phyloP scores from a whole-genome alignment of 768 basidiomycete species.

The Dendrothele bispora region DNA sequence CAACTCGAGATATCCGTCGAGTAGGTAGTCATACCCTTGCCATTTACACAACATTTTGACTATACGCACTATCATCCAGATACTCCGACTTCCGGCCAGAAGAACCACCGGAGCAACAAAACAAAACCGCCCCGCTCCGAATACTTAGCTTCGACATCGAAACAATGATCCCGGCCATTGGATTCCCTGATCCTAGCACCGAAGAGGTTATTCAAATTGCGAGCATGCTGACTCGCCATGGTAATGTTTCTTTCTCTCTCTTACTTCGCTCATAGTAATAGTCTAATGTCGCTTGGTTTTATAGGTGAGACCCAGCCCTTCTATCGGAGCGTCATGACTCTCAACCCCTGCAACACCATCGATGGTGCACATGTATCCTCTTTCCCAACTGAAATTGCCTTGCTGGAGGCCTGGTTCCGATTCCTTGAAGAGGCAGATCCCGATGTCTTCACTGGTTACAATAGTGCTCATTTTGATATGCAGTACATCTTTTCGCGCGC shows the following conservation, averaged over 20 bases:
- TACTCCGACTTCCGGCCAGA: too few species aligned
- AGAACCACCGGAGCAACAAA: too few species aligned
- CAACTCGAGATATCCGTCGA: too few species aligned
- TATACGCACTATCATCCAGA: too few species aligned
- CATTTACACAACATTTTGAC: too few species aligned
- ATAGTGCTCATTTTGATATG: constrained; percentile 15
- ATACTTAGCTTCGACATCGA: too few species aligned
- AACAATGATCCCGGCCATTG: too few species aligned
- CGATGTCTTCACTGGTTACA: constrained; percentile 18
- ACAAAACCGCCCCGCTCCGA: too few species aligned
- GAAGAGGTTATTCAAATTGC: constrained; percentile 19
- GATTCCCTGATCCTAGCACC: too few species aligned
- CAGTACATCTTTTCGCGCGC: constrained; percentile 15
- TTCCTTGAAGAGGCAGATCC: constrained; percentile 16
- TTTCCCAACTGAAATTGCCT: constrained; percentile 3
- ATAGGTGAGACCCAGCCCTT: constrained; percentile 6
- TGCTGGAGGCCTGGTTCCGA: constrained; percentile 13
- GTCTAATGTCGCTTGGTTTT: too few species aligned
- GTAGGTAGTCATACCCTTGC: too few species aligned
- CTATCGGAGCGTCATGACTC: constrained; percentile 15
- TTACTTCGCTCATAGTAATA: background rate
- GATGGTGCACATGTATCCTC: constrained; percentile 9
- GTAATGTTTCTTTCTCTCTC: background rate
- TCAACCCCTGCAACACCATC: constrained; percentile 10
- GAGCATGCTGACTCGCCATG: constrained; percentile 13